Conservation (phyloP, 805 yeast genomes). For the Metschnikowia proteae region DNA sequence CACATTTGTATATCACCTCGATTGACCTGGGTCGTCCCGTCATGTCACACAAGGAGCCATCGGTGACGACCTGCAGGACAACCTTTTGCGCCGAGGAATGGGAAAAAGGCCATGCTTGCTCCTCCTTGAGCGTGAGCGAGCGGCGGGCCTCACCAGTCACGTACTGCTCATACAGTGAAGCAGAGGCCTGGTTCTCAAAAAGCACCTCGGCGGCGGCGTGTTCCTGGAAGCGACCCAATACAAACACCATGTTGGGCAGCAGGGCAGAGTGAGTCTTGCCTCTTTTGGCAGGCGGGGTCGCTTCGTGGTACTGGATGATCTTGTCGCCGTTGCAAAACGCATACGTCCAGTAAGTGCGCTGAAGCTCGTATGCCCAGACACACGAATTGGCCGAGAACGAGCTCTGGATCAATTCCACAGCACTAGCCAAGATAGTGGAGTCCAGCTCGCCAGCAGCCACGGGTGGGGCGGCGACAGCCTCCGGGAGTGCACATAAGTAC, state of each 20-base stretch:
- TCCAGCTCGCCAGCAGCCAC: slow-evolving; percentile 2
- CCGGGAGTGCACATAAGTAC: slow-evolving; percentile 14
- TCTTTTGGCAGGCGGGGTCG: slow-evolving; percentile 16
- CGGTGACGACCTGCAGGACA: slow-evolving; percentile 33
- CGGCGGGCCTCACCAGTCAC: slow-evolving; percentile 26
- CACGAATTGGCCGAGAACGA: slow-evolving; percentile 10
- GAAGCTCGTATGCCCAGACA: slow-evolving; percentile 17
- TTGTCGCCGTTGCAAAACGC: slow-evolving; percentile 47
- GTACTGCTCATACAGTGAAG: slow-evolving; percentile 10
- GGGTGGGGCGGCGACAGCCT: not conserved
- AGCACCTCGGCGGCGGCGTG: slow-evolving; percentile 9
- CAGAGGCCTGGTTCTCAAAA: slow-evolving; percentile 21
- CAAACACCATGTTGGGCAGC: slow-evolving; percentile 31
- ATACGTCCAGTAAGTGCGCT: slow-evolving; percentile 53
- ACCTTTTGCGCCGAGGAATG: slow-evolving; percentile 24
- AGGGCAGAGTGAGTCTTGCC: slow-evolving; percentile 26
- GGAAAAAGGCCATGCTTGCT: slow-evolving; percentile 14
- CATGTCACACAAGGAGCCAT: slow-evolving; percentile 59
- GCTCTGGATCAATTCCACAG: slow-evolving; percentile 10
- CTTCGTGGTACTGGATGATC: slow-evolving; percentile 48
- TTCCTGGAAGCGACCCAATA: slow-evolving; percentile 32
- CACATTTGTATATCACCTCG: slow-evolving; percentile 58
- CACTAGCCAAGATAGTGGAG: slow-evolving; percentile 9
- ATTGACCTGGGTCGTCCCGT: slow-evolving; percentile 50
- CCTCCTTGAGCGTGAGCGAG: slow-evolving; percentile 19